Conservation (phyloP, 106 monocot species). For the Dendrobium chrysotoxum region DNA sequence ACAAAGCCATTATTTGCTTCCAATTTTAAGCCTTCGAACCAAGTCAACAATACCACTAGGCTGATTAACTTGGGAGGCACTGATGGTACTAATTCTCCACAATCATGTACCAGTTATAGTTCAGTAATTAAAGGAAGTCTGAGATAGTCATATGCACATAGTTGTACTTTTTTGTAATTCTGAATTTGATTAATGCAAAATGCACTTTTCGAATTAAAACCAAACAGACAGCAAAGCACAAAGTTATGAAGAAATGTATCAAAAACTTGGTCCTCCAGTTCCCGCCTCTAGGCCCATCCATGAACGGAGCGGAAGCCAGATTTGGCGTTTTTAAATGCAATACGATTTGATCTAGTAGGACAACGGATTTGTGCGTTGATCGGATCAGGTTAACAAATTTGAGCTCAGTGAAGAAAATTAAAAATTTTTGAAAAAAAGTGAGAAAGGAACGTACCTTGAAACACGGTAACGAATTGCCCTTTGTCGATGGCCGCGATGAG, state of each 20-base stretch:
- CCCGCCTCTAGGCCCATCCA: neutral
- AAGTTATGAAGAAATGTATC: neutral
- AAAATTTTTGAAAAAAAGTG: neutral
- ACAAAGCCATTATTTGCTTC: no score
- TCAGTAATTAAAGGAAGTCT: no score
- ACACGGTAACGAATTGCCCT: neutral
- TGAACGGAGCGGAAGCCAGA: neutral
- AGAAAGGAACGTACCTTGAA: neutral
- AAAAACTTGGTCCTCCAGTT: neutral
- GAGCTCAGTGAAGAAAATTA: neutral
- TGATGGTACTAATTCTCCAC: no score
- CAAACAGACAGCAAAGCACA: slow-evolving; percentile 1
- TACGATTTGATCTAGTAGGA: neutral
- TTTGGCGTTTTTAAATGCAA: neutral
- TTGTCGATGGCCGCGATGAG: neutral
- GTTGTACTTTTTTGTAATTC: no score
- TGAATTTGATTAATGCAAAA: no score
- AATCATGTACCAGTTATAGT: no score
- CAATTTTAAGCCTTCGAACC: no score
- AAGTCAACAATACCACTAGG: no score
- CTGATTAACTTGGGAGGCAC: no score
- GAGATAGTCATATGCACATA: no score
- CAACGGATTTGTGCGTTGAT: neutral
- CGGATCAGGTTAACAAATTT: neutral
- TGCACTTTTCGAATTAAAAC: neutral